phyloP scores from a whole-genome alignment of 495 filamentous ascomycete species.

The Trichoderma gamsii region DNA sequence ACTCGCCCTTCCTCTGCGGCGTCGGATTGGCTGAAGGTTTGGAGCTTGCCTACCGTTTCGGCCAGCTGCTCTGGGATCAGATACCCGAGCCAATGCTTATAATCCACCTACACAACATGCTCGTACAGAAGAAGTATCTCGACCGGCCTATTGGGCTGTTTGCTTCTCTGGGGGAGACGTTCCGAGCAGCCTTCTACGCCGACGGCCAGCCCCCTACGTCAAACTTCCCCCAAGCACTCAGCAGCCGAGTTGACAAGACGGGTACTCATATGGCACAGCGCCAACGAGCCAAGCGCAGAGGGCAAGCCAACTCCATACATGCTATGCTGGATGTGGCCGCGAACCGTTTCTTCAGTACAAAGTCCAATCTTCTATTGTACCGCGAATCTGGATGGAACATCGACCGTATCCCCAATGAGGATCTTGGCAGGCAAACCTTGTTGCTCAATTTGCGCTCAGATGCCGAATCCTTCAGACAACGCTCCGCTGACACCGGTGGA shows the following conservation, averaged over 20 bases:
- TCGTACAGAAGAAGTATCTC: slow-evolving; percentile 36
- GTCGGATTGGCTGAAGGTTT: slow-evolving; percentile 39
- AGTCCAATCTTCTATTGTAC: background rate
- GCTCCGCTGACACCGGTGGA: background rate
- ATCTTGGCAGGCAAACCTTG: background rate
- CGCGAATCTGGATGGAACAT: background rate
- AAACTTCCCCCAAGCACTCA: slow-evolving; percentile 25
- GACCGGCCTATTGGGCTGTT: slow-evolving; percentile 25
- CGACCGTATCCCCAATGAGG: background rate
- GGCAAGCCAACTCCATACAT: background rate
- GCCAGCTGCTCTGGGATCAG: slow-evolving; percentile 31
- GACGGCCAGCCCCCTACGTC: slow-evolving; percentile 29
- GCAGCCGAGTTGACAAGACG: too few relatives aligned
- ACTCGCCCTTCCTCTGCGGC: slow-evolving; percentile 46
- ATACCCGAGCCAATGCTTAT: slow-evolving; percentile 21
- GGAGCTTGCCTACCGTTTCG: slow-evolving; percentile 27
- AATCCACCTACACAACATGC: slow-evolving; percentile 41
- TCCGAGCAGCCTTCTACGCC: slow-evolving; percentile 31
- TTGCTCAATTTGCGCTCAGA: background rate
- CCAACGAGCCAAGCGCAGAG: background rate
- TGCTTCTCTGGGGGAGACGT: too few relatives aligned
- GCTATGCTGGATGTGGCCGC: background rate
- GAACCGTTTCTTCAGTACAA: background rate
- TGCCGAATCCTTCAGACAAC: background rate
- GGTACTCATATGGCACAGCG: too few relatives aligned